Evolutionary conservation across 768 basidiomycete species (phyloP), one percentile per base, ranked within the genome.

Genomic region (Saitozyma podzolica): DNA sequence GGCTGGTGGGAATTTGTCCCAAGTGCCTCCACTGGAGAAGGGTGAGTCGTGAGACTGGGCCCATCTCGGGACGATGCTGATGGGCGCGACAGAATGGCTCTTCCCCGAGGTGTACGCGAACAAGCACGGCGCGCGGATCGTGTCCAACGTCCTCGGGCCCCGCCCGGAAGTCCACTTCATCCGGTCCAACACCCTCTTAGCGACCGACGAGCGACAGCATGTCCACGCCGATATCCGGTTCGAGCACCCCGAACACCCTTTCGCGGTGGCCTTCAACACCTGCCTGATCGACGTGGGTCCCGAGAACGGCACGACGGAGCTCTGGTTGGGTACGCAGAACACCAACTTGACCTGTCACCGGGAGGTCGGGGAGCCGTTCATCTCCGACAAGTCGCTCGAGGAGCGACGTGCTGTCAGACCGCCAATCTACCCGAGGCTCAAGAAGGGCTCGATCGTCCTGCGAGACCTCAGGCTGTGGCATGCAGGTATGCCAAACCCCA

Each of bases 141-240:
- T 62, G 43, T 29, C 54, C 48, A 57, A 53, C 41, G 29, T 58
- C 56, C 45, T 62, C 10, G 61, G 61, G 5, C 61, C 61, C 45
- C 45, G 41, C 16, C 61, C 61, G 1, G 61, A 62, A 41, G 37
- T 56, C 40, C 61, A 53, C 40, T 62, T 54, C 29, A 56, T 62
- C 47, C 61, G 61, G 9, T 13, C 61, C 42, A 62, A 62, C 51
- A 53, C 51, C 11, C 61, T 62, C 6, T 9, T 62, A 5, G 14
- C 19, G 14, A 57, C 61, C 8, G 39, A 49, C 10, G 51, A 52
- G 9, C 55, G 61, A 4, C 61, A 62, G 42, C 37, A 50, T 37
- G 61, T 62, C 8, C 61, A 62, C 45, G 55, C 61, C 11, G 61
- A 62, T 40, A 53, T 62, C 55, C 43, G 61, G n/a, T 62, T 62